These are phyloP conservation scores for Erucastrum elatum DNA, from an alignment of 345 rosid species.

Conservation along the genomic window DNA sequence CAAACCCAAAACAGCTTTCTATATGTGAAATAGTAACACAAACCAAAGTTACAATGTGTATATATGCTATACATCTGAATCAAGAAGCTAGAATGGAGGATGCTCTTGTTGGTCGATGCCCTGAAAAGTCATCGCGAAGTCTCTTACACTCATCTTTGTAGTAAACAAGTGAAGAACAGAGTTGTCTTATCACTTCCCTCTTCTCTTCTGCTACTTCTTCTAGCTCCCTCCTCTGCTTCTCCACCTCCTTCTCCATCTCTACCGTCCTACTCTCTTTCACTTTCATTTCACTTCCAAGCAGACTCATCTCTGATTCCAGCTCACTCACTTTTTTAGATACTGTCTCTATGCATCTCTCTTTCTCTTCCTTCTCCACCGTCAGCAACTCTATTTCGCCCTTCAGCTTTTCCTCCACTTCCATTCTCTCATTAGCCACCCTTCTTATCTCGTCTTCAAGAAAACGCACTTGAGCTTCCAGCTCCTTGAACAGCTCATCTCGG, in stretches of 20 bases:
- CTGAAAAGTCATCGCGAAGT: slow-evolving; percentile 50
- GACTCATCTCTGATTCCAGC: slow-evolving; percentile 32
- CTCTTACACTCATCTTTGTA: slow-evolving; percentile 49
- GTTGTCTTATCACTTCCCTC: slow-evolving; percentile 75
- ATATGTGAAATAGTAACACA: slow-evolving; percentile 27
- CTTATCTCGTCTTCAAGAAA: slow-evolving; percentile 66
- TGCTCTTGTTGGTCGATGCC: background rate
- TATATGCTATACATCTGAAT: slow-evolving; percentile 28
- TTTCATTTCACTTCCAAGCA: slow-evolving; percentile 22
- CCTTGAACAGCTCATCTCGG: slow-evolving; percentile 56
- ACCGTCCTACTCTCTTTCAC: slow-evolving; percentile 30
- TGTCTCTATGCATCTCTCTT: slow-evolving; percentile 38
- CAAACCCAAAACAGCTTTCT: slow-evolving; percentile 34
- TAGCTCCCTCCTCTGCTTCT: slow-evolving; percentile 50
- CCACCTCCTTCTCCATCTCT: slow-evolving; percentile 56
- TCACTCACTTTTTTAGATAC: slow-evolving; percentile 39
- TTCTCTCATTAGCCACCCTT: slow-evolving; percentile 47
- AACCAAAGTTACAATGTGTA: slow-evolving; percentile 26
- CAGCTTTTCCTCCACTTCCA: slow-evolving; percentile 48
- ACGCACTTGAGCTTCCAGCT: slow-evolving; percentile 60
- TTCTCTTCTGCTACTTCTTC: slow-evolving; percentile 69
- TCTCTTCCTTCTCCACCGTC: slow-evolving; percentile 46
- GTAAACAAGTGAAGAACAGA: slow-evolving; percentile 70
- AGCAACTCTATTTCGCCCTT: slow-evolving; percentile 43
- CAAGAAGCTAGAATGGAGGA: slow-evolving; percentile 32